These are phyloP conservation scores for Lactarius sp. DNA, from an alignment of 768 basidiomycete species.

Conservation along the genomic window DNA sequence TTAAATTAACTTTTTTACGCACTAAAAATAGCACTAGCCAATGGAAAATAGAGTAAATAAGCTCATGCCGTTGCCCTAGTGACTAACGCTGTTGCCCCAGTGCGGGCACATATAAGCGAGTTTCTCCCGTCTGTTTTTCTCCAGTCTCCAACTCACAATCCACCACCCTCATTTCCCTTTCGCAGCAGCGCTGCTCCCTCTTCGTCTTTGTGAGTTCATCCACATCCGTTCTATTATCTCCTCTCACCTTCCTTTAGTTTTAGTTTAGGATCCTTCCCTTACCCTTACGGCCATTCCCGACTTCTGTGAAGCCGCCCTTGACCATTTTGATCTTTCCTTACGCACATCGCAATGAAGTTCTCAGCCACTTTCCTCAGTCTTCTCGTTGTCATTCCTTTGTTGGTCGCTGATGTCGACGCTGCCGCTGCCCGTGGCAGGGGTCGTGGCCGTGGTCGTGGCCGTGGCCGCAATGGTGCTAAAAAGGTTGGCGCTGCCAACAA, in stretches of 20 bases:
- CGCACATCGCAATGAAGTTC: conserved; percentile 23
- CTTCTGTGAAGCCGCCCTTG: conserved; percentile 45
- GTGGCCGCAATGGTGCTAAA: background rate
- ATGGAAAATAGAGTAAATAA: background rate
- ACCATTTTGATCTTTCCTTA: conserved; percentile 1
- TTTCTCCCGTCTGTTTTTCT: background rate
- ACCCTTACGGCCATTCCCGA: conserved; percentile 35
- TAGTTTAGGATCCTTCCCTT: conserved; percentile 31
- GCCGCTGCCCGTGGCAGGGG: background rate
- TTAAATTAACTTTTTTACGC: background rate
- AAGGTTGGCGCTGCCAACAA: background rate
- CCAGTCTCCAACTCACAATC: conserved; percentile 26
- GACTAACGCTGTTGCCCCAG: background rate
- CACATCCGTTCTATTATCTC: background rate
- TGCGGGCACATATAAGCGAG: conserved; percentile 2
- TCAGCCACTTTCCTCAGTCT: conserved; percentile 14
- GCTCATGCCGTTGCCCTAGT: conserved; percentile 11
- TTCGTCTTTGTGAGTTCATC: conserved; percentile 26
- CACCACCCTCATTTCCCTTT: conserved; percentile 29
- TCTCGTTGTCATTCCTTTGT: conserved; percentile 2
- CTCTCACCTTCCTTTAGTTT: conserved; percentile 27
- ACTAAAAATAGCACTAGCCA: background rate
- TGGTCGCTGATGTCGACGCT: conserved; percentile 14
- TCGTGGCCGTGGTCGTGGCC: background rate
- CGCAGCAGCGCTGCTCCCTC: conserved; percentile 54